A percentile compares a stretch with the other conserved stretches of the same genome.
These are phyloP conservation scores for Litsea cubeba DNA, from an alignment of 164 flowering plant genomes.

Conservation along the genomic window DNA sequence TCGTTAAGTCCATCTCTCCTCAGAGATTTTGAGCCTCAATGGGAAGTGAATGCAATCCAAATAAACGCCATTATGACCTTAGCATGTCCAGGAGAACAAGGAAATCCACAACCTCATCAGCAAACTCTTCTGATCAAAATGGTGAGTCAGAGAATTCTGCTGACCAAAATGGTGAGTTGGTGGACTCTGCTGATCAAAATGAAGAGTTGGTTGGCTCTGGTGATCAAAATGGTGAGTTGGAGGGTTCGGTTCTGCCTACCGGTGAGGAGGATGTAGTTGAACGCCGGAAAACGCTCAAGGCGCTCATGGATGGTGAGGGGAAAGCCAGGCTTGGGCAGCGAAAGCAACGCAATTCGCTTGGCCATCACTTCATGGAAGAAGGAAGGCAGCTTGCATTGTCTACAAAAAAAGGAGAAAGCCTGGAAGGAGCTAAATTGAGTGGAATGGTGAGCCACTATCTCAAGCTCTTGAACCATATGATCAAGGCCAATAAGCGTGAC, in stretches of 20 bases:
- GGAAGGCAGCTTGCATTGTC: conserved; percentile 34
- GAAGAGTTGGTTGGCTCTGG: no score
- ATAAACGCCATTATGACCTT: conserved; percentile 32
- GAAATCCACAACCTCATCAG: conserved; percentile 17
- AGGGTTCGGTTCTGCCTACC: neutral
- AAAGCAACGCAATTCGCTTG: conserved; percentile 26
- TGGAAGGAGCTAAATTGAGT: conserved; percentile 28
- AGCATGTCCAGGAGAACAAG: conserved; percentile 53
- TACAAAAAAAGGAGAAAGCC: conserved; percentile 17
- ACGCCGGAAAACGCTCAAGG: conserved; percentile 23
- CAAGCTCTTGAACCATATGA: conserved; percentile 39
- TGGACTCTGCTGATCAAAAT: neutral
- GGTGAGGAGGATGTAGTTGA: neutral
- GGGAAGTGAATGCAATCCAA: conserved; percentile 28
- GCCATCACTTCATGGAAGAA: conserved; percentile 35
- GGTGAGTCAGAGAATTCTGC: neutral
- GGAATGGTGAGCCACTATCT: conserved; percentile 33
- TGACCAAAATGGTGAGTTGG: neutral
- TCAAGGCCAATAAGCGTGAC: conserved; percentile 28
- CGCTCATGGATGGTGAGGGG: conserved; percentile 19
- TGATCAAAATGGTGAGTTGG: neutral
- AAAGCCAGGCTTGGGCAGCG: neutral
- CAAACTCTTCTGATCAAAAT: conserved; percentile 2
- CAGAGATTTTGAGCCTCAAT: conserved; percentile 6
- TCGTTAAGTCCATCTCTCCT: neutral